Evolutionary conservation across 176 grass and related monocot species (phyloP).

Genomic region (Oryza glaberrima): DNA sequence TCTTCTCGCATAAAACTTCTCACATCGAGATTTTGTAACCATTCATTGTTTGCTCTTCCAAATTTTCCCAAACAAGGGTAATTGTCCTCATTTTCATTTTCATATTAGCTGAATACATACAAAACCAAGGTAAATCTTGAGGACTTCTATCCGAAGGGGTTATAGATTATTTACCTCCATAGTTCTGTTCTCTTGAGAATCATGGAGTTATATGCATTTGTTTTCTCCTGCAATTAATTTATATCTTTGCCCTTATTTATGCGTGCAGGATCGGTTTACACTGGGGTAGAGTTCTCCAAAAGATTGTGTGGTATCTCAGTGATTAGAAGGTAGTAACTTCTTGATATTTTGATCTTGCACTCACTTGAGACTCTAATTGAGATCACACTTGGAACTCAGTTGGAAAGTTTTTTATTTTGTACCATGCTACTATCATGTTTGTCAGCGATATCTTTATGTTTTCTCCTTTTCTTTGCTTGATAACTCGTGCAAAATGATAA

Average conservation of each 20-base stretch:
- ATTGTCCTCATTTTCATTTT: neutral
- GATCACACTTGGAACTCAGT: neutral
- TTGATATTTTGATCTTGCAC: slow-evolving; percentile 20
- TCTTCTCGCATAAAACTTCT: neutral
- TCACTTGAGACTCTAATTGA: neutral
- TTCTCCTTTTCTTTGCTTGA: slow-evolving; percentile 14
- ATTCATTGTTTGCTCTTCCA: too few species aligned
- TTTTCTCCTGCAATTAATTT: slow-evolving; percentile 28
- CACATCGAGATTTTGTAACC: too few species aligned
- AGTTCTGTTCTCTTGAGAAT: slow-evolving; percentile 9
- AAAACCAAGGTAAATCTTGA: neutral
- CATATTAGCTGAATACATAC: neutral
- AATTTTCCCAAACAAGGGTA: neutral
- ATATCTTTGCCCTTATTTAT: slow-evolving; percentile 24
- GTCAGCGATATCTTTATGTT: slow-evolving; percentile 2
- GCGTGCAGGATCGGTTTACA: slow-evolving; percentile 86
- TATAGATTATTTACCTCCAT: slow-evolving; percentile 17
- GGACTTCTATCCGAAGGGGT: neutral
- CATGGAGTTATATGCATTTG: slow-evolving; percentile 17
- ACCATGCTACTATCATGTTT: slow-evolving; percentile 11
- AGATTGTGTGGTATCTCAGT: slow-evolving; percentile 97
- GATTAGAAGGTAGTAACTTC: slow-evolving; percentile 84
- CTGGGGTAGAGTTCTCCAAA: slow-evolving; percentile 94
- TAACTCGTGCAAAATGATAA: neutral
- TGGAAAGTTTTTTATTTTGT: neutral